Evolutionary conservation across 1,139 yeast genomes (phyloP).

Genomic region (Taiozyma sp.): DNA sequence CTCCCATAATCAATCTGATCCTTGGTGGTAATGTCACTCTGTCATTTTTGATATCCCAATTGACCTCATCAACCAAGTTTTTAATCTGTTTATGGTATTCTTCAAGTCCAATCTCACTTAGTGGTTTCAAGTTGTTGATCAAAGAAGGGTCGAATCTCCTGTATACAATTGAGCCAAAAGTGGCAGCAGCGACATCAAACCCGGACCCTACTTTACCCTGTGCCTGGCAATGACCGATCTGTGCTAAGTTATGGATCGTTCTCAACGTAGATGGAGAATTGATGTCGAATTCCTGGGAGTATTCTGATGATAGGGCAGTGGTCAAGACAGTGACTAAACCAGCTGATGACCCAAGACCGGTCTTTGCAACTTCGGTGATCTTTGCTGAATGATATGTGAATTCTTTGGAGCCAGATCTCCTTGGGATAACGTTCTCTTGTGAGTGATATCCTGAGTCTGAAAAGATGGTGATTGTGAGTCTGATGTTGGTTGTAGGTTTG

Average conservation of each 20-base stretch:
- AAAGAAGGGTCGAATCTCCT: constrained; percentile 59
- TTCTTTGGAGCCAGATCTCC: constrained; percentile 30
- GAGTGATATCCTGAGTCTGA: constrained; percentile 93
- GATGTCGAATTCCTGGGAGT: constrained; percentile 32
- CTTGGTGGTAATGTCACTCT: constrained; percentile 63
- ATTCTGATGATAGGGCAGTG: constrained; percentile 55
- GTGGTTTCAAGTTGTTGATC: constrained; percentile 36
- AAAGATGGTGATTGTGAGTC: constrained; percentile 53
- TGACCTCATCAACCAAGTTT: constrained; percentile 35
- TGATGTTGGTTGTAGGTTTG: constrained; percentile 27
- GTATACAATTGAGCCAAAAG: constrained; percentile 83
- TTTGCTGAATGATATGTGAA: constrained; percentile 57
- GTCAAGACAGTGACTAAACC: constrained; percentile 82
- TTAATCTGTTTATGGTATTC: constrained; percentile 28
- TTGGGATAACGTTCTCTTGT: constrained; percentile 41
- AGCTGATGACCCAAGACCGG: constrained; percentile 96
- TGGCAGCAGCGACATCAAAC: constrained; percentile 94
- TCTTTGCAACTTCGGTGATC: constrained; percentile 77
- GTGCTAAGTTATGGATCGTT: constrained; percentile 73
- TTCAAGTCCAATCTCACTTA: constrained; percentile 6
- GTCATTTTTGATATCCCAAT: constrained; percentile 55
- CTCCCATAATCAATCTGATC: constrained; percentile 80
- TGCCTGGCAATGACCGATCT: constrained; percentile 86
- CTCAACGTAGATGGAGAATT: constrained; percentile 20
- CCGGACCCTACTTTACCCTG: constrained; percentile 96